Evolutionary conservation across 805 yeast genomes (phyloP).

Genomic region (Zygoascus biomembranicola): DNA sequence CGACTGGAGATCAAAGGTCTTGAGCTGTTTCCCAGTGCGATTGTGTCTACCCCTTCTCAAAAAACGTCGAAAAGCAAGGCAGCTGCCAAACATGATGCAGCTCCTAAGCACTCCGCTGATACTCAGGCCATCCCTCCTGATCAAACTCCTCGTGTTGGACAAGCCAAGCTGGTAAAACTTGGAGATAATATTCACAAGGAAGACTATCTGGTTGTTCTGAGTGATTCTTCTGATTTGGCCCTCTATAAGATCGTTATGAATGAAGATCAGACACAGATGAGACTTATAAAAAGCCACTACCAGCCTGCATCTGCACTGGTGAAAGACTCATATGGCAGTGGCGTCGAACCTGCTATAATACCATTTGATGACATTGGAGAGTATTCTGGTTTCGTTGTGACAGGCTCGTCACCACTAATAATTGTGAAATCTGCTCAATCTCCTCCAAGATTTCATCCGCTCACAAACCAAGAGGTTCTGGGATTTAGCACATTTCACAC

Average conservation of each 20-base stretch:
- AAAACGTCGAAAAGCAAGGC: background rate
- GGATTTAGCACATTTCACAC: slow-evolving; percentile 45
- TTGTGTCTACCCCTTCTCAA: background rate
- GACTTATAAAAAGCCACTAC: slow-evolving; percentile 33
- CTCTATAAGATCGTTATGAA: slow-evolving; percentile 53
- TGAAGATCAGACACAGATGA: slow-evolving; percentile 32
- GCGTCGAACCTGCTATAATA: slow-evolving; percentile 31
- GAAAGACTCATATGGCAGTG: slow-evolving; percentile 18
- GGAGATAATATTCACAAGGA: slow-evolving; percentile 51
- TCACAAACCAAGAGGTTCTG: slow-evolving; percentile 46
- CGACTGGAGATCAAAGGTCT: background rate
- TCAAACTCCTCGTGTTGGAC: background rate
- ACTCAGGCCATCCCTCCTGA: background rate
- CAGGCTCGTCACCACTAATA: slow-evolving; percentile 66
- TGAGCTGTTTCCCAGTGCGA: background rate
- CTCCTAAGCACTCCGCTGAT: background rate
- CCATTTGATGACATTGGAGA: slow-evolving; percentile 52
- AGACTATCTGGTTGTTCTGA: slow-evolving; percentile 51
- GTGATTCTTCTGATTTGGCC: slow-evolving; percentile 73
- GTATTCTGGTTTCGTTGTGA: slow-evolving; percentile 48
- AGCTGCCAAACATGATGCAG: background rate
- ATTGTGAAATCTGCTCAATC: slow-evolving; percentile 60
- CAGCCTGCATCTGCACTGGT: slow-evolving; percentile 27
- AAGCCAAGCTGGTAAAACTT: slow-evolving; percentile 43
- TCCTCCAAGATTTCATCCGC: slow-evolving; percentile 54